Conservation (phyloP, 805 yeast genomes). For the Sugiyamaella americana region DNA sequence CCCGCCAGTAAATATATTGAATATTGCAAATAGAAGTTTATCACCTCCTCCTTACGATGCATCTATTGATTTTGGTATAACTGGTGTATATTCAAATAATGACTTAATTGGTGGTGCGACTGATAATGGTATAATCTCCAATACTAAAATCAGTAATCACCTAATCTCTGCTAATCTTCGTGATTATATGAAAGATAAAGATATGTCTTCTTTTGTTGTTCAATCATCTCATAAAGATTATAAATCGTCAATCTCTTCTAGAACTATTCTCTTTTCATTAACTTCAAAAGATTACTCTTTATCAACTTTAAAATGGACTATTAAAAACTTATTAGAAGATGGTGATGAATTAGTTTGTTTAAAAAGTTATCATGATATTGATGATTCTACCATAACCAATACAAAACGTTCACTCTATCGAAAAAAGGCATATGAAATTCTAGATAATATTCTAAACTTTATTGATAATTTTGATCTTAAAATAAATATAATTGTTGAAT, state of each 20-base stretch:
- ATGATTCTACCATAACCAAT: neutral
- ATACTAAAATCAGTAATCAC: slow-evolving; percentile 2
- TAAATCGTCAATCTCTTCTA: slow-evolving; percentile 7
- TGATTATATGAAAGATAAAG: slow-evolving; percentile 9
- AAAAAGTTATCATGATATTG: slow-evolving; percentile 10
- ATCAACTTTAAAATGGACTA: slow-evolving; percentile 19
- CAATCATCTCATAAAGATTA: slow-evolving; percentile 18
- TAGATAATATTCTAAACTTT: slow-evolving; percentile 11
- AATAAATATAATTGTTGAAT: slow-evolving; percentile 45
- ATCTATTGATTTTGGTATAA: slow-evolving; percentile 1
- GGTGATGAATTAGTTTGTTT: slow-evolving; percentile 24
- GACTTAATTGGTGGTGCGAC: slow-evolving; percentile 1
- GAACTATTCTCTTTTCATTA: slow-evolving; percentile 20
- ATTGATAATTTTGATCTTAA: slow-evolving; percentile 12
- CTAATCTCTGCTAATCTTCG: slow-evolving; percentile 2
- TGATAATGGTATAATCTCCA: slow-evolving; percentile 1
- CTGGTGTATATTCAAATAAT: neutral
- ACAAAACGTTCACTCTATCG: slow-evolving; percentile 11
- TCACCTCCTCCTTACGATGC: neutral
- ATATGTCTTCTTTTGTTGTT: slow-evolving; percentile 17
- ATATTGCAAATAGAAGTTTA: neutral
- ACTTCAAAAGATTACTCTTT: slow-evolving; percentile 15
- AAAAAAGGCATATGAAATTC: slow-evolving; percentile 16
- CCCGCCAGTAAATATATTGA: neutral
- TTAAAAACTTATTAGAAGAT: slow-evolving; percentile 15